Evolutionary conservation across 2,329 filamentous ascomycete genomes (phyloP).

Genomic region (Alternaria conjuncta): DNA sequence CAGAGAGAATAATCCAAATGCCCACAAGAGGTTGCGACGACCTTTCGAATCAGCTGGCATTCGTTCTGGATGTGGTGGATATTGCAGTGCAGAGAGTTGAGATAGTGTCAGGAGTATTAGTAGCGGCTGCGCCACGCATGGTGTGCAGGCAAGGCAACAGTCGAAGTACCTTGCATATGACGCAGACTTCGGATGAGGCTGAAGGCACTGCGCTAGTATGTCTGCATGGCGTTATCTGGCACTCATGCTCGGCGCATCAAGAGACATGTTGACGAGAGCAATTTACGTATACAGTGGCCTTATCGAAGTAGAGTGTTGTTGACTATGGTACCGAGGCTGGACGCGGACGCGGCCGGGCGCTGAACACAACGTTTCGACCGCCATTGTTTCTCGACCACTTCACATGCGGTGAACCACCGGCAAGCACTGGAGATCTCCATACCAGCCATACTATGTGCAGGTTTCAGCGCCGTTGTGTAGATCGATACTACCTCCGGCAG

Average conservation of each 20-base stretch:
- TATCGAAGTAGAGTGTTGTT: not conserved
- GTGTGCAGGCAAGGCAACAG: not conserved
- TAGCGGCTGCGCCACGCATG: not conserved
- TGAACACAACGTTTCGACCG: not conserved
- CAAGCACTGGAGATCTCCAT: not conserved
- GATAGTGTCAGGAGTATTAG: not conserved
- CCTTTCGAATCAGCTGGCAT: slow-evolving; percentile 6
- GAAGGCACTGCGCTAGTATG: not conserved
- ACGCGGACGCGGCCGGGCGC: not conserved
- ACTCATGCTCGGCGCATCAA: not conserved
- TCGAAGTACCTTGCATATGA: not conserved
- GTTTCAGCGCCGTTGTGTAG: not conserved
- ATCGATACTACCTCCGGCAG: slow-evolving; percentile 6
- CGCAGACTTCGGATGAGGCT: not conserved
- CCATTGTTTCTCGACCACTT: not conserved
- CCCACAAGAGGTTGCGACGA: slow-evolving; percentile 12
- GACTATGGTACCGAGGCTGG: not conserved
- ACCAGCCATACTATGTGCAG: not conserved
- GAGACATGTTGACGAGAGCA: not conserved
- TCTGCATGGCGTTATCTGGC: not conserved
- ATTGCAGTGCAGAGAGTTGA: not conserved
- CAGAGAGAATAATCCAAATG: slow-evolving; percentile 6
- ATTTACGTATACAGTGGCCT: slow-evolving; percentile 2
- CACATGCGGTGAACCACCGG: not conserved
- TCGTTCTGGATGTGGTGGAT: slow-evolving; percentile 1